Evolutionary conservation across 2,329 filamentous ascomycete species (phyloP).

Genomic region (Colletotrichum australisinense): DNA sequence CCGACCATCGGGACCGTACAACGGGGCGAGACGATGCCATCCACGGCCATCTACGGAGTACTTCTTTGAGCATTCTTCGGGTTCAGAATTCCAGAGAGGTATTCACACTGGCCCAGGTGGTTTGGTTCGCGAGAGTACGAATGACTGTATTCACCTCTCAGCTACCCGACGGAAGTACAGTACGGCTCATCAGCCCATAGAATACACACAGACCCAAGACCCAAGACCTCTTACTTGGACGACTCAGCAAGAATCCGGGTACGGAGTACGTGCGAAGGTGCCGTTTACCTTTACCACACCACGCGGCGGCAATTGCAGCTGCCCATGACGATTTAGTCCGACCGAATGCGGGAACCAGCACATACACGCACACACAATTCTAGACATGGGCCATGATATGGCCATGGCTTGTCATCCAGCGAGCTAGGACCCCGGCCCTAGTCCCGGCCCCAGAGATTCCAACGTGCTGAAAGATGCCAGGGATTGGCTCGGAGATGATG

Average conservation of each 20-base stretch:
- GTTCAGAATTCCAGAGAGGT: background rate
- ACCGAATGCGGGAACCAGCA: constrained; percentile 21
- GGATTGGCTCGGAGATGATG: constrained; percentile 38
- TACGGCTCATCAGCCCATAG: background rate
- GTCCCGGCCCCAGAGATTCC: constrained; percentile 24
- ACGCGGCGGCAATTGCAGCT: constrained; percentile 3
- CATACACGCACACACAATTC: constrained; percentile 3
- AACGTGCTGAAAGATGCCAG: constrained; percentile 25
- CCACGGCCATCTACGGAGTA: background rate
- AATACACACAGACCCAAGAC: background rate
- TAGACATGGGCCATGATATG: constrained; percentile 8
- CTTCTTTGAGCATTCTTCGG: background rate
- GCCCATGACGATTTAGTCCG: background rate
- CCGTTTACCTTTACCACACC: background rate
- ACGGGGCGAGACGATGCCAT: constrained; percentile 3
- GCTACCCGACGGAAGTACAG: background rate
- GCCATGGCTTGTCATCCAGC: constrained; percentile 19
- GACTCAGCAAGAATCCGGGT: background rate
- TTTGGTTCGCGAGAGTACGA: background rate
- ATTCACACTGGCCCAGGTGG: background rate
- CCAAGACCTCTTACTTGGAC: background rate
- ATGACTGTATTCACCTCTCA: background rate
- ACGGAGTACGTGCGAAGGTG: background rate
- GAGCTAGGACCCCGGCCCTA: constrained; percentile 5
- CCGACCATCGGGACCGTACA: constrained; percentile 20